Conservation (phyloP, 2,329 filamentous ascomycete species). For the Xylaria hypoxylon region DNA sequence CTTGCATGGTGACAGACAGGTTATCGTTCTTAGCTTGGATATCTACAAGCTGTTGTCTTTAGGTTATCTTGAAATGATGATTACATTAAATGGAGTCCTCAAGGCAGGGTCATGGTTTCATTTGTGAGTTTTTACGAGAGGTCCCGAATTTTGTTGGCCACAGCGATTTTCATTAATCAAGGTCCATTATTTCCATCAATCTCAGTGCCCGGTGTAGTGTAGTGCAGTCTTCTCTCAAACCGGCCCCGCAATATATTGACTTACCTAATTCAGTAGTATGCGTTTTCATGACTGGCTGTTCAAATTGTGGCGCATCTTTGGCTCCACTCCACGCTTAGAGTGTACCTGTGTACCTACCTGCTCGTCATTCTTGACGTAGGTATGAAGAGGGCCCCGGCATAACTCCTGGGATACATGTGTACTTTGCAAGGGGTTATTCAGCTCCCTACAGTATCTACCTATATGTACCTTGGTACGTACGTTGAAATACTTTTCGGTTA, state of each 20-base stretch:
- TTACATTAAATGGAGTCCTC: not conserved
- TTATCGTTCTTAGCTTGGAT: not conserved
- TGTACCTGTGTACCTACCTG: not conserved
- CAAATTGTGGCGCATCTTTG: constrained; percentile 9
- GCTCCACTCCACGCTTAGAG: not conserved
- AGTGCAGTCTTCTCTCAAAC: constrained; percentile 10
- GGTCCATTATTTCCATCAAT: constrained; percentile 29
- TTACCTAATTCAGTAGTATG: constrained; percentile 28
- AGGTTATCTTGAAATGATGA: not conserved
- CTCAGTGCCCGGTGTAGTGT: no score
- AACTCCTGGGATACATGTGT: no score
- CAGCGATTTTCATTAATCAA: constrained; percentile 28
- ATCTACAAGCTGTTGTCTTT: not conserved
- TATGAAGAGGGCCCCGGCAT: no score
- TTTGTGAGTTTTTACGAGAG: constrained; percentile 11
- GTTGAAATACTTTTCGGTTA: no score
- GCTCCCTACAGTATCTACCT: no score
- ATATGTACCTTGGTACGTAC: no score
- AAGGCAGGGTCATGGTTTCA: not conserved
- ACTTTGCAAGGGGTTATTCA: no score
- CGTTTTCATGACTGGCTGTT: constrained; percentile 12
- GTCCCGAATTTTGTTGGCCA: constrained; percentile 26
- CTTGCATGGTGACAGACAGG: constrained; percentile 17
- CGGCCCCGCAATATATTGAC: constrained; percentile 12
- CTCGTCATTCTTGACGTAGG: not conserved